Conservation (phyloP, 176 grass and related monocot species). For the Rhynchospora tenuis region DNA sequence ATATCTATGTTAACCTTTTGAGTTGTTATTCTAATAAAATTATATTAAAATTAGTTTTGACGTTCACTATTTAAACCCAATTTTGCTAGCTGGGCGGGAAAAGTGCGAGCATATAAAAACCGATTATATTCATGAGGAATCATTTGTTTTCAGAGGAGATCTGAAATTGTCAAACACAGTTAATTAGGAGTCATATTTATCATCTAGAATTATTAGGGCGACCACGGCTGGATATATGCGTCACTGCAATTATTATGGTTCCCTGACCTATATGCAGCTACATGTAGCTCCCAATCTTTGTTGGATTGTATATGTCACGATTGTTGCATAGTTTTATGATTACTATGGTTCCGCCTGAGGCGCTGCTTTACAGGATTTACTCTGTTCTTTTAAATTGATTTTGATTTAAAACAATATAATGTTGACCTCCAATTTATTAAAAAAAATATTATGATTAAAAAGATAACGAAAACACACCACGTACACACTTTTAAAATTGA, state of each 20-base stretch:
- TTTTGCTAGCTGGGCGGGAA: too few species aligned
- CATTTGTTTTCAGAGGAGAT: not conserved
- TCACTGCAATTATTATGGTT: slow-evolving; percentile 3
- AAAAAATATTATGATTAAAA: not conserved
- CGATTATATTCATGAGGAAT: not conserved
- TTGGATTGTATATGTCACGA: slow-evolving; percentile 1
- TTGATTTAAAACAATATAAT: not conserved
- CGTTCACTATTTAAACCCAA: too few species aligned
- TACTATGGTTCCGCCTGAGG: not conserved
- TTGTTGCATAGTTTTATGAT: not conserved
- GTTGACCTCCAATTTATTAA: too few species aligned
- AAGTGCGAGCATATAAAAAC: too few species aligned
- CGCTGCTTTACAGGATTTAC: not conserved
- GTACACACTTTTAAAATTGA: too few species aligned
- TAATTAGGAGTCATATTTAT: not conserved
- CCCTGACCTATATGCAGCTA: not conserved
- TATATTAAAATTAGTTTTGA: too few species aligned
- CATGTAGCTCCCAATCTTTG: slow-evolving; percentile 6
- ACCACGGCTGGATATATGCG: not conserved
- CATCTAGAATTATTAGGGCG: not conserved
- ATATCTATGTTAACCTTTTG: too few species aligned
- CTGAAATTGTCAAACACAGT: not conserved
- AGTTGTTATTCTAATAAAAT: too few species aligned
- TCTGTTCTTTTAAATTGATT: not conserved
- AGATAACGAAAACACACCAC: not conserved